Evolutionary conservation across 805 yeast species (phyloP).

Genomic region (Candida oleophila): DNA sequence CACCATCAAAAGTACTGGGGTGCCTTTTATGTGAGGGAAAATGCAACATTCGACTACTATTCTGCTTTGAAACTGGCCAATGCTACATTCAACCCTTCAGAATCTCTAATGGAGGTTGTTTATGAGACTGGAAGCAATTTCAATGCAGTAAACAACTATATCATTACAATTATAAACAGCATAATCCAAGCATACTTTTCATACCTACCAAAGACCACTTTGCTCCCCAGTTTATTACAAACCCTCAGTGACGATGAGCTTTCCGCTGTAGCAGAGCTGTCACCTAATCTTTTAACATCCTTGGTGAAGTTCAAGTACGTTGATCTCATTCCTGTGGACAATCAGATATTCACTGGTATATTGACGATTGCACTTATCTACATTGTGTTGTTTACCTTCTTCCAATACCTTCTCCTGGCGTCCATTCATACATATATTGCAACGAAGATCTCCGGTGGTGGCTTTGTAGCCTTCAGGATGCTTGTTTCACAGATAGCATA

Average conservation of each 20-base stretch:
- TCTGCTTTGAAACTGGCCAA: constrained; percentile 16
- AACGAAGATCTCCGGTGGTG: constrained; percentile 22
- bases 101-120: constrained; percentile 21
- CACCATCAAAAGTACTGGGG: constrained; percentile 32
- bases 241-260: constrained; percentile 10
- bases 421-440: constrained; percentile 28
- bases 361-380: constrained; percentile 33
- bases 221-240: constrained; percentile 15
- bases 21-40: constrained; percentile 27
- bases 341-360: constrained; percentile 28
- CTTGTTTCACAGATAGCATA: constrained; percentile 28
- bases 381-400: constrained; percentile 31
- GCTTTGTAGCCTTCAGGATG: constrained; percentile 23
- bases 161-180: constrained; percentile 15
- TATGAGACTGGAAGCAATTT: constrained; percentile 35
- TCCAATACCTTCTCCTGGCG: constrained; percentile 28
- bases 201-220: constrained; percentile 17
- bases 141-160: constrained; percentile 25
- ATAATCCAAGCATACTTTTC: constrained; percentile 15
- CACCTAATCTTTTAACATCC: constrained; percentile 24
- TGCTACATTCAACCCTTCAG: constrained; percentile 16
- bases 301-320: constrained; percentile 21
- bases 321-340: constrained; percentile 24
- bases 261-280: constrained; percentile 7
- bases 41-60: constrained; percentile 25